These are phyloP conservation scores for Crithidia brevicula DNA, from an alignment of 208 protist genomes.

Conservation along the genomic window DNA sequence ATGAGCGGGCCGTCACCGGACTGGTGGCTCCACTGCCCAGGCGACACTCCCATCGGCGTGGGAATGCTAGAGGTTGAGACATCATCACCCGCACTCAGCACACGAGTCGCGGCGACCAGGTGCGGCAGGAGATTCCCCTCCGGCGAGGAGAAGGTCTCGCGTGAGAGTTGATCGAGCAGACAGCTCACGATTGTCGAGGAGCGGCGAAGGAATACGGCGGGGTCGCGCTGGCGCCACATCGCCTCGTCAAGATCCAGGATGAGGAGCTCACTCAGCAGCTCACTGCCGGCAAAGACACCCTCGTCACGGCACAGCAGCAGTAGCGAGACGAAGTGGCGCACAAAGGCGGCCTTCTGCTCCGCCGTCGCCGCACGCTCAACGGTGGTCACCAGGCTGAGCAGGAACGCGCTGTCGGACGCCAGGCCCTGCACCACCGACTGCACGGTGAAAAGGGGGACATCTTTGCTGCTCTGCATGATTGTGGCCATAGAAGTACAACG, in stretches of 20 bases:
- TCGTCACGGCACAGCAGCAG: conserved; percentile 36
- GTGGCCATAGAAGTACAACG: no score
- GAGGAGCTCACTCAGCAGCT: conserved; percentile 40
- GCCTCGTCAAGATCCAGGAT: conserved; percentile 49
- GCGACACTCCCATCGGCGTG: conserved; percentile 13
- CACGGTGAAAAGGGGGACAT: conserved; percentile 19
- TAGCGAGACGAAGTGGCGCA: conserved; percentile 31
- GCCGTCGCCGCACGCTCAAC: conserved; percentile 22
- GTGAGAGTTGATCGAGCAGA: conserved; percentile 22
- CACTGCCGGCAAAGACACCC: conserved; percentile 28
- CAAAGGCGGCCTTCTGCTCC: conserved; percentile 36
- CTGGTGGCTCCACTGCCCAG: conserved; percentile 17
- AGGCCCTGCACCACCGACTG: conserved; percentile 35
- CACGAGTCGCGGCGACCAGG: conserved; percentile 21
- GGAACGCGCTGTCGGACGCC: conserved; percentile 32
- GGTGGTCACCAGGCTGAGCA: conserved; percentile 38
- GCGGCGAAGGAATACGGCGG: conserved; percentile 15
- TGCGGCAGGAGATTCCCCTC: conserved; percentile 22
- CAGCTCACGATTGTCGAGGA: conserved; percentile 7
- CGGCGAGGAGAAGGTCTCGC: conserved; percentile 12
- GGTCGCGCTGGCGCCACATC: conserved; percentile 27
- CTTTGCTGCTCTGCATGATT: neutral
- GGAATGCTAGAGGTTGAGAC: conserved; percentile 13
- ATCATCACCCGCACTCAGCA: conserved; percentile 25
- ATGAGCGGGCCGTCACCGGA: conserved; percentile 13